Base-by-base conservation (phyloP, 352 stramenopile genomes). In the Phytopythium kandeliae region DNA sequence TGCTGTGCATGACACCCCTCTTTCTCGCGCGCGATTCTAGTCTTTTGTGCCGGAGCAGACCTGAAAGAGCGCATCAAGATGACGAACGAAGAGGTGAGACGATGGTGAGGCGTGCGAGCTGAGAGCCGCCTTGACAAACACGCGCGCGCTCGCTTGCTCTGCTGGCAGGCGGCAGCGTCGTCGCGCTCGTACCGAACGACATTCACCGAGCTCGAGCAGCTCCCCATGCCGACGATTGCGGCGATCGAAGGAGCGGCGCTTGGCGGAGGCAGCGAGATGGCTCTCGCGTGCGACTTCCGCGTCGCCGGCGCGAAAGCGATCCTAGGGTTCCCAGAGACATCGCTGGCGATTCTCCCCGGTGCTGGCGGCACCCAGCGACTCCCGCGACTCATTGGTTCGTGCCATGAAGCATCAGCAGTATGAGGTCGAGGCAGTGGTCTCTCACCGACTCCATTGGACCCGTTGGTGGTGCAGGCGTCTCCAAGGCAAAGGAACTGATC, bases 401-500 rank as follows among this genome's bases (percentile, higher is more conserved):
- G n/a, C n/a, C n/a, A n/a, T n/a, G n/a, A n/a, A n/a, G n/a, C n/a
- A n/a, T n/a, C n/a, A n/a, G n/a, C n/a, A n/a, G n/a, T n/a, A n/a
- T n/a, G n/a, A n/a, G n/a, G n/a, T n/a, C n/a, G n/a, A n/a, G n/a
- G n/a, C n/a, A n/a, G n/a, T n/a, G n/a, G n/a, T n/a, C n/a, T 8
- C 21, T 6, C 11, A 25, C 22, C n/a, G 36, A 6, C n/a, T 42
- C 17, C 22, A 13, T 31, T 33, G 5, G 11, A 4, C 13, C 17
- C n/a, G 6, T 41, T 44, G 8, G 6, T 25, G 35, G 2, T 19
- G 8, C 51, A 86, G 75, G 78, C 4, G 65, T 92, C 24, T 87
- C 89, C 19, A 92, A 92, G 62, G 92, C 92, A 11, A 98, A 98
- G 62, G 91, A 98, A 57, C 77, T 98, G 28, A 97, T 98, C 57